Conservation (phyloP, 345 rosid species). For the Gossypium turneri region DNA sequence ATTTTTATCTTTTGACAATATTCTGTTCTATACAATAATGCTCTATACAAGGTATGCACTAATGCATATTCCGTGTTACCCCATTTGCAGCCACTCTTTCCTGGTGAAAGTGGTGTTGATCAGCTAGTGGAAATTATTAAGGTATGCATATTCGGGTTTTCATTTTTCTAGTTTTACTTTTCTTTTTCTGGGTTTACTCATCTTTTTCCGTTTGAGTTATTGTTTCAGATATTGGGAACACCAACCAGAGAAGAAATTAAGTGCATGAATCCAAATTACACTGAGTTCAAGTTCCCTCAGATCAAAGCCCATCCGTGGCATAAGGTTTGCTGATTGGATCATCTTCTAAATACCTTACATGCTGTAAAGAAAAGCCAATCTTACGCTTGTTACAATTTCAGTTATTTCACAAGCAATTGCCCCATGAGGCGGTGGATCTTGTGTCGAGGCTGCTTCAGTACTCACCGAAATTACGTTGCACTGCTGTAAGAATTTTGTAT, state of each 20-base stretch:
- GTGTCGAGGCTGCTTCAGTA: constrained; percentile 86
- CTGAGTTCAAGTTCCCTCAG: constrained; percentile 96
- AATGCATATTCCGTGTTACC: constrained; percentile 12
- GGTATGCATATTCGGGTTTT: constrained; percentile 35
- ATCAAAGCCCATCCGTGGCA: constrained; percentile 99
- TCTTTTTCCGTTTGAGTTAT: constrained; percentile 8
- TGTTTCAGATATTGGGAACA: constrained; percentile 80
- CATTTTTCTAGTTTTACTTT: neutral
- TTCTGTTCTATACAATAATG: neutral
- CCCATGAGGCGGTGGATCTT: constrained; percentile 80
- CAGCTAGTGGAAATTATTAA: constrained; percentile 97
- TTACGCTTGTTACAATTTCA: constrained; percentile 23
- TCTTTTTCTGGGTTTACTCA: neutral
- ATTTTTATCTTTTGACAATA: neutral
- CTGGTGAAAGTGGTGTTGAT: constrained; percentile 96
- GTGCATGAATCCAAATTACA: constrained; percentile 98
- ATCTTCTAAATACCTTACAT: neutral
- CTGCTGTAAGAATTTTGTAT: constrained; percentile 54
- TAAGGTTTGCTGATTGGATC: constrained; percentile 49
- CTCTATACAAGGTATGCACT: constrained; percentile 2
- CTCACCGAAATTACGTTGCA: constrained; percentile 72
- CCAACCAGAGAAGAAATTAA: constrained; percentile 96
- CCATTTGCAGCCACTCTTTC: constrained; percentile 79
- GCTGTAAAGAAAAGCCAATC: neutral
- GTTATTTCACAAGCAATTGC: constrained; percentile 74